Evolutionary conservation across 306 rosid genomes (phyloP), one percentile per base, ranked within the genome.

Genomic region (Dryas octopetala): DNA sequence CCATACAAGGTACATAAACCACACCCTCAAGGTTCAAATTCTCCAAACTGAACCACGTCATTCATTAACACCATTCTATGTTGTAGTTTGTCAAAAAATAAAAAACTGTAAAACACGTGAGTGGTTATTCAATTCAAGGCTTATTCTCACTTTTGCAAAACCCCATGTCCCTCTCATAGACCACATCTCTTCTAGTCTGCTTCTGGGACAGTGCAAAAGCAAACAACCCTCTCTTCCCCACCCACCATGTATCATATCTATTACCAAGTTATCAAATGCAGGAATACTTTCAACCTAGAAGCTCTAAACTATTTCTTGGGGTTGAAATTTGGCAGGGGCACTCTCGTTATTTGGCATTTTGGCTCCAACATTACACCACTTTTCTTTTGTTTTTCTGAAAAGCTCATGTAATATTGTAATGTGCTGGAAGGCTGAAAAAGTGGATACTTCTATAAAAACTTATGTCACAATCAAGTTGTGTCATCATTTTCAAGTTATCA

Each of bases 161-260:
- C 40, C 70, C 16, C 16, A 73, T 16, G 47, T 16, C 45, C 47
- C 17, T 16, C 48, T 16, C 48, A 28, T 3, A 59, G 10, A 9
- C 67, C 9, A 58, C 68, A 60, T 64, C 40, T 43, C 53, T 13
- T 11, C 68, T 23, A 23, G 55, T 4, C 40, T 45, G 66, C 55
- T 72, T 23, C 55, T 23, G 66, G 66, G 32, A 58, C 76, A 72
- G 55, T 58, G 46, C 76, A 26, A 58, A 70, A 54, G 64, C 74
- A 53, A 54, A 70, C 60, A 54, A 32, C 15, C 23, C 55, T 71
- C 66, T 57, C 66, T 57, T 72, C 66, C 55, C 48, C 76, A 28
- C 28, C 73, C 60, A 50, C 61, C 16, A 1, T 50, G 46, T 14
- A 49, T 7, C n/a, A 19, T n/a, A 65, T n/a, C n/a, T 9, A n/a